Conservation (phyloP, 164 flowering plant species). For the Tetrastigma voinierianum region DNA sequence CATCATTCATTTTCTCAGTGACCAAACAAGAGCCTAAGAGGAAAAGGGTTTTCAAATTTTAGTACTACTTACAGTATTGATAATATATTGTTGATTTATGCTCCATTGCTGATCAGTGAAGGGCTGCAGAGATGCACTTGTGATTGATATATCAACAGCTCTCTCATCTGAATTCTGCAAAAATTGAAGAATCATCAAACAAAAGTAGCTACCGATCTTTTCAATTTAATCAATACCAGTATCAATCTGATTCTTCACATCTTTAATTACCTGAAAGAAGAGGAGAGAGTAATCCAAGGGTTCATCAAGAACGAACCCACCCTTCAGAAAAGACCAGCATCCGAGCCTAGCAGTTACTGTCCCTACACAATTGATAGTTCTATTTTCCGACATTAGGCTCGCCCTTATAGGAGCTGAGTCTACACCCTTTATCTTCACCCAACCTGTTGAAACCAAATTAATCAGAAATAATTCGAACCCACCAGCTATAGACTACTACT, state of each 20-base stretch:
- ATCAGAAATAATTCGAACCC: not conserved
- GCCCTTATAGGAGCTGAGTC: constrained; percentile 54
- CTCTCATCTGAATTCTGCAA: constrained; percentile 40
- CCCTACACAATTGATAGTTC: constrained; percentile 50
- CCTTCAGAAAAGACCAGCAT: constrained; percentile 98
- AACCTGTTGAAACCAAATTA: constrained; percentile 39
- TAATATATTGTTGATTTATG: constrained; percentile 54
- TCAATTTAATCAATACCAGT: not conserved
- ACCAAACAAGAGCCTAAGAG: no score
- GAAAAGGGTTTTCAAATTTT: not conserved
- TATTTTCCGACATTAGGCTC: constrained; percentile 39
- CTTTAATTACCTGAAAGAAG: constrained; percentile 49
- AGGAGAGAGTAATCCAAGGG: constrained; percentile 42
- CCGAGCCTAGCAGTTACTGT: constrained; percentile 58
- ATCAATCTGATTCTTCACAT: no score
- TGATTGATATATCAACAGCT: constrained; percentile 36
- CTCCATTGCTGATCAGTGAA: constrained; percentile 81
- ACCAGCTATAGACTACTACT: no score
- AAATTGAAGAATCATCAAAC: not conserved
- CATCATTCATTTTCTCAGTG: not conserved
- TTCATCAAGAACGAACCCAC: constrained; percentile 67
- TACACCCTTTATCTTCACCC: constrained; percentile 69
- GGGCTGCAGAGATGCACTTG: constrained; percentile 80
- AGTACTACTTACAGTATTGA: constrained; percentile 40
- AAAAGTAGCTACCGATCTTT: not conserved